Conservation (phyloP, 768 basidiomycete species). For the Lentinus brumalis region DNA sequence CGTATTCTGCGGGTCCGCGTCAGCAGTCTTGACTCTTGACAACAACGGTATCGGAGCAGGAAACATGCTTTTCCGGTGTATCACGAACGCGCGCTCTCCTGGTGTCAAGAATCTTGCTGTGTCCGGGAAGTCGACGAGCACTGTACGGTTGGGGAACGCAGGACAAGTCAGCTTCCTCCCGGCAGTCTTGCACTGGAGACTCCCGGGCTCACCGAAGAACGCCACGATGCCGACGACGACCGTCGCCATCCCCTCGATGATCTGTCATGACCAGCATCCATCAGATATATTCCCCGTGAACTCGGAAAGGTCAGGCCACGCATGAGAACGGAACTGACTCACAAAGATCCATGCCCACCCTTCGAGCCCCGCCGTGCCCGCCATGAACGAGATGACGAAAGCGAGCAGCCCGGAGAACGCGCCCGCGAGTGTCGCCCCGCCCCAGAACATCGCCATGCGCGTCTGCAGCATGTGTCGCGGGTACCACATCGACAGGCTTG, state of each 20-base stretch:
- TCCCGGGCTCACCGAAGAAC: conserved; percentile 43
- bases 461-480: conserved; percentile 27
- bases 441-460: conserved; percentile 29
- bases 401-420: conserved; percentile 33
- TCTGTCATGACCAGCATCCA: conserved; percentile 34
- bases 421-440: conserved; percentile 23
- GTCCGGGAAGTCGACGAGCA: conserved; percentile 60
- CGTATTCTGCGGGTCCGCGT: conserved; percentile 42
- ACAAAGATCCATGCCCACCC: conserved; percentile 38
- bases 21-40: neutral
- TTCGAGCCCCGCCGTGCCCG: conserved; percentile 25
- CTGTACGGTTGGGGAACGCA: conserved; percentile 28
- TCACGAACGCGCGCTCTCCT: conserved; percentile 55
- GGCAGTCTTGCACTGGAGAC: no score
- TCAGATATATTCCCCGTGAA: no score
- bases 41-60: neutral
- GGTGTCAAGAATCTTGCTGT: conserved; percentile 62
- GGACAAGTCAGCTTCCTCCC: neutral
- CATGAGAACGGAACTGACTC: no score
- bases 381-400: conserved; percentile 38
- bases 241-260: conserved; percentile 65
- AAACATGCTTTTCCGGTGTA: conserved; percentile 55
- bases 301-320: neutral
- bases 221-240: conserved; percentile 57
- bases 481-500: conserved; percentile 28